These are phyloP conservation scores for Pseudogymnoascus sp. DNA, from an alignment of 2,329 filamentous ascomycete genomes.

Conservation along the genomic window DNA sequence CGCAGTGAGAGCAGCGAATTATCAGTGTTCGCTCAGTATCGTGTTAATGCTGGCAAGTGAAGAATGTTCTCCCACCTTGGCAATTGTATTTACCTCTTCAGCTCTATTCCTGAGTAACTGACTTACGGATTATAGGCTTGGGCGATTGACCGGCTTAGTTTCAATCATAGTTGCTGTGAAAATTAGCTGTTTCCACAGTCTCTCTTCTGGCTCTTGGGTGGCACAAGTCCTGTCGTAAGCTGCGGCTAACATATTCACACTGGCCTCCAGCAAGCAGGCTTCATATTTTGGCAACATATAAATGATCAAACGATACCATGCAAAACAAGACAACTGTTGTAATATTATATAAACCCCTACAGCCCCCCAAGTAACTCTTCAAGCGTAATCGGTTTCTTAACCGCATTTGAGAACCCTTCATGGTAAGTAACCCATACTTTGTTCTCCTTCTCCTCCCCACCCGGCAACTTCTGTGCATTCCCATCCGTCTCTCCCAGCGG, in stretches of 20 bases:
- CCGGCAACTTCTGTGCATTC: slow-evolving; percentile 56
- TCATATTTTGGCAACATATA: not conserved
- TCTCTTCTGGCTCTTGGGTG: no score
- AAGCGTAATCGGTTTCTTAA: slow-evolving; percentile 78
- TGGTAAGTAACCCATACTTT: slow-evolving; percentile 84
- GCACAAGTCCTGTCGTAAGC: not conserved
- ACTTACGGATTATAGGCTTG: not conserved
- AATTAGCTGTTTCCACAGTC: no score
- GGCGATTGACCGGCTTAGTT: not conserved
- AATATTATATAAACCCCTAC: slow-evolving; percentile 27
- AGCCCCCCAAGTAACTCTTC: slow-evolving; percentile 68
- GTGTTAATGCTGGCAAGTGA: not conserved
- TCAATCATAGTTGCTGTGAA: no score
- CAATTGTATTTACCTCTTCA: not conserved
- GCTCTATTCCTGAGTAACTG: not conserved
- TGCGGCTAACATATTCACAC: not conserved
- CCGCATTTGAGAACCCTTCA: slow-evolving; percentile 87
- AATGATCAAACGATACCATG: not conserved
- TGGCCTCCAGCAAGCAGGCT: not conserved
- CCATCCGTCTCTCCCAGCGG: slow-evolving; percentile 37
- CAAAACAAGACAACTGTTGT: not conserved
- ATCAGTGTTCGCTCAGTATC: not conserved
- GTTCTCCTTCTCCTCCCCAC: slow-evolving; percentile 37
- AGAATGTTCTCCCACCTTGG: not conserved
- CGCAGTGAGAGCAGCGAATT: not conserved